These are phyloP conservation scores for Aspergillus hiratsukae DNA, from an alignment of 2,329 filamentous ascomycete genomes.

Conservation along the genomic window DNA sequence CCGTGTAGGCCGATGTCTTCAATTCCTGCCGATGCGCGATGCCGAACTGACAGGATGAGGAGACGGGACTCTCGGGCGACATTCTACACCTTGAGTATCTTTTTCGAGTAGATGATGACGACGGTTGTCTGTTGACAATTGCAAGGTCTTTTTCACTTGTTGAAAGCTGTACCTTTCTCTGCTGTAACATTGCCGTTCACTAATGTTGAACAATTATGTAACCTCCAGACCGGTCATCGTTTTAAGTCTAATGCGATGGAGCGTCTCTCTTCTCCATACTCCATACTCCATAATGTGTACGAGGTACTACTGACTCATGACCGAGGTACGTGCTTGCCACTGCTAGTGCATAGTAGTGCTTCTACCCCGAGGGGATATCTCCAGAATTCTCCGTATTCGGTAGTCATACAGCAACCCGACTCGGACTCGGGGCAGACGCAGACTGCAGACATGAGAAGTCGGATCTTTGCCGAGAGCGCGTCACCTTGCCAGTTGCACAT, in stretches of 20 bases:
- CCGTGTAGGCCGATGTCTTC: conserved; percentile 15
- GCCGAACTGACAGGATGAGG: background rate
- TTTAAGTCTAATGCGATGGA: background rate
- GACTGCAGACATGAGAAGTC: no score
- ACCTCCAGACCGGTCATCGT: background rate
- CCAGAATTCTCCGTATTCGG: background rate
- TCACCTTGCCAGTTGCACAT: no score
- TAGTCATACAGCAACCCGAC: background rate
- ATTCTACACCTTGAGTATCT: background rate
- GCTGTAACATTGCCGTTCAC: background rate
- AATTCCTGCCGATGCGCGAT: conserved; percentile 2
- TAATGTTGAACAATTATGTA: background rate
- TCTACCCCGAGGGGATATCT: background rate
- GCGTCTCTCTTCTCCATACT: conserved; percentile 1
- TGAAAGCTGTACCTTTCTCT: background rate
- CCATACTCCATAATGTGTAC: background rate
- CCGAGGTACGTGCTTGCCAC: background rate
- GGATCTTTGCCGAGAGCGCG: no score
- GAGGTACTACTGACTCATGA: background rate
- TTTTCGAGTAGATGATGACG: background rate
- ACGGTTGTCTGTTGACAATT: background rate
- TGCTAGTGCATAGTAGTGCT: background rate
- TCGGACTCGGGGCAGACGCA: background rate
- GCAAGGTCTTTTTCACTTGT: background rate
- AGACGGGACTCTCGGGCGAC: background rate